These are phyloP conservation scores for Capsella bursapastoris DNA, from an alignment of 345 rosid species.

Conservation along the genomic window DNA sequence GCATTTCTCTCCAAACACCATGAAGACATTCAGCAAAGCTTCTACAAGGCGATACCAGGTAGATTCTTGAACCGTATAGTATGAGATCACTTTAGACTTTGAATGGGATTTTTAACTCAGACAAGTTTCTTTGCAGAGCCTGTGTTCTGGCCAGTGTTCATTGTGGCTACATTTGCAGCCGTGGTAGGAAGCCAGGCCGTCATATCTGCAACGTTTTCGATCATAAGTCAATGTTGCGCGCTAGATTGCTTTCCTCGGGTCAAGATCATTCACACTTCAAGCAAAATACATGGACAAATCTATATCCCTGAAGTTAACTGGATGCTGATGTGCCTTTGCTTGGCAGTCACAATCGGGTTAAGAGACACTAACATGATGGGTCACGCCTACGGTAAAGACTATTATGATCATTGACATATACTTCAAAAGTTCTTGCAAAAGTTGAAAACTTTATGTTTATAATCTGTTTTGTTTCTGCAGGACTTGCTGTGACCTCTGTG, in stretches of 20 bases:
- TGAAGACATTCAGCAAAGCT: conserved; percentile 77
- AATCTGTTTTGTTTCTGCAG: conserved; percentile 46
- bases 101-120: not conserved
- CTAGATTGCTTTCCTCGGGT: conserved; percentile 88
- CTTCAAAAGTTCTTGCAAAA: not conserved
- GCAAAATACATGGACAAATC: conserved; percentile 76
- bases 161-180: conserved; percentile 82
- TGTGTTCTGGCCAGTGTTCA: conserved; percentile 87
- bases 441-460: not conserved
- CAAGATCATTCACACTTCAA: conserved; percentile 80
- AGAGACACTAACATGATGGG: conserved; percentile 76
- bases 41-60: conserved; percentile 92
- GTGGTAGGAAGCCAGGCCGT: conserved; percentile 93
- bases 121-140: conserved; percentile 57
- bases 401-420: not conserved
- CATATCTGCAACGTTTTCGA: conserved; percentile 87
- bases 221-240: conserved; percentile 82
- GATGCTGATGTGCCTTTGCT: conserved; percentile 81
- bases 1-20: conserved; percentile 81
- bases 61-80: conserved; percentile 21
- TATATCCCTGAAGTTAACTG: conserved; percentile 94
- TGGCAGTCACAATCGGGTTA: conserved; percentile 72
- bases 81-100: not conserved
- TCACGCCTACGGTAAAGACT: conserved; percentile 73
- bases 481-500: conserved; percentile 76